Percentiles rank a stretch among this genome's conserved stretches.
phyloP scores from a whole-genome alignment of 139 green algal species.

The Pseudopediastrum boryanum region DNA sequence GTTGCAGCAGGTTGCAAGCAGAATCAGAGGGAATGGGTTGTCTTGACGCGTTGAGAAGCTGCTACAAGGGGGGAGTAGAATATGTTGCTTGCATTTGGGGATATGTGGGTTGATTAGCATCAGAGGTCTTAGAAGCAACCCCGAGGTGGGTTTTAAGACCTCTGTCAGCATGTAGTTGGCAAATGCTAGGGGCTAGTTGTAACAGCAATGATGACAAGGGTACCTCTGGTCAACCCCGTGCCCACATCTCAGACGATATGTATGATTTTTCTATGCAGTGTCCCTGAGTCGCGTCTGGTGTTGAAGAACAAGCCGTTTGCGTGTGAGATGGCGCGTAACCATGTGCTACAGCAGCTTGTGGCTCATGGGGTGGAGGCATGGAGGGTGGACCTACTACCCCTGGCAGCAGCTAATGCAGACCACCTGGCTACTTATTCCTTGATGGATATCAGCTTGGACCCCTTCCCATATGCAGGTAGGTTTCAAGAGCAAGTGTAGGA shows the following conservation, averaged over 20 bases:
- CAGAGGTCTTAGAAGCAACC: no score
- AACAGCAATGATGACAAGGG: no score
- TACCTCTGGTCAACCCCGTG: background rate
- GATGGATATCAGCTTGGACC: constrained; percentile 93
- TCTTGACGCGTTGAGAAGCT: no score
- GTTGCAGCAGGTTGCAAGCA: no score
- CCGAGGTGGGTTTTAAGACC: no score
- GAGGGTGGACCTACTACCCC: constrained; percentile 89
- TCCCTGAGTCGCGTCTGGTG: constrained; percentile 84
- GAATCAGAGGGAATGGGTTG: no score
- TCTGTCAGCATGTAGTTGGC: no score
- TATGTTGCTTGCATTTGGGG: no score
- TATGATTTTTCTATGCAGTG: constrained; percentile 41
- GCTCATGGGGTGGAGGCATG: constrained; percentile 61
- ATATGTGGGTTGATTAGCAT: no score
- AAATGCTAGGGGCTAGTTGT: no score
- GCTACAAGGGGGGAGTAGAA: no score
- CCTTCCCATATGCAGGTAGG: constrained; percentile 92
- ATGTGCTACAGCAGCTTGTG: constrained; percentile 47
- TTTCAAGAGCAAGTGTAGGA: no score
- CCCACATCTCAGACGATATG: constrained; percentile 37
- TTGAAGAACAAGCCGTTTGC: constrained; percentile 98
- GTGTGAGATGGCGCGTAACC: constrained; percentile 69
- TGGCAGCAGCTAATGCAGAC: constrained; percentile 74
- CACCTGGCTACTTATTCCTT: constrained; percentile 84